Conservation (phyloP, 78 protist species). For the Monocercomonoides exilis region DNA sequence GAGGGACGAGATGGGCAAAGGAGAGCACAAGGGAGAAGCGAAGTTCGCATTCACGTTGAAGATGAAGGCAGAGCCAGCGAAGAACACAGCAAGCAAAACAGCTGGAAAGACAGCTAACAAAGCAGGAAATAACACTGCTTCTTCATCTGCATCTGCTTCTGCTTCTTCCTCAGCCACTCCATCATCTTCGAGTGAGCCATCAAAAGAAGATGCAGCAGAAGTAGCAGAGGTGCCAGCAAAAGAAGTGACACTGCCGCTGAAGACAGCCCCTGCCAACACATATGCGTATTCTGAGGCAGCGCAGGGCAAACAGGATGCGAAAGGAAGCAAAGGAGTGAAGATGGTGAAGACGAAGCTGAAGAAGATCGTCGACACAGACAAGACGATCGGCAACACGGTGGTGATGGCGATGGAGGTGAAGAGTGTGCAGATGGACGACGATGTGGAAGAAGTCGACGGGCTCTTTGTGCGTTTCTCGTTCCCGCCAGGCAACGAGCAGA, state of each 20-base stretch:
- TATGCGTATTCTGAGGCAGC: not conserved
- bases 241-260: not conserved
- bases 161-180: no score
- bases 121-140: no score
- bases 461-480: not conserved
- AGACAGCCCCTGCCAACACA: not conserved
- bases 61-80: no score
- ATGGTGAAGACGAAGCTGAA: not conserved
- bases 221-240: not conserved
- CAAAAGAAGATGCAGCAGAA: no score
- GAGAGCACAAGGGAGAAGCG: not conserved
- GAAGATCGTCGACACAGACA: not conserved
- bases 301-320: no score
- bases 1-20: not conserved
- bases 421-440: not conserved
- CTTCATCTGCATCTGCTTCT: no score
- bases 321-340: no score
- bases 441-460: not conserved
- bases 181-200: no score
- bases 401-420: not conserved
- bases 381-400: not conserved
- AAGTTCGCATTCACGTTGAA: not conserved
- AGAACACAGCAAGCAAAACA: no score
- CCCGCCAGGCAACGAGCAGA: not conserved
- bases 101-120: no score